A percentile compares a stretch with the other conserved stretches of the same genome.
These are phyloP conservation scores for Elaeis oleifera DNA, from an alignment of 202 grass and related monocot genomes.

Conservation along the genomic window DNA sequence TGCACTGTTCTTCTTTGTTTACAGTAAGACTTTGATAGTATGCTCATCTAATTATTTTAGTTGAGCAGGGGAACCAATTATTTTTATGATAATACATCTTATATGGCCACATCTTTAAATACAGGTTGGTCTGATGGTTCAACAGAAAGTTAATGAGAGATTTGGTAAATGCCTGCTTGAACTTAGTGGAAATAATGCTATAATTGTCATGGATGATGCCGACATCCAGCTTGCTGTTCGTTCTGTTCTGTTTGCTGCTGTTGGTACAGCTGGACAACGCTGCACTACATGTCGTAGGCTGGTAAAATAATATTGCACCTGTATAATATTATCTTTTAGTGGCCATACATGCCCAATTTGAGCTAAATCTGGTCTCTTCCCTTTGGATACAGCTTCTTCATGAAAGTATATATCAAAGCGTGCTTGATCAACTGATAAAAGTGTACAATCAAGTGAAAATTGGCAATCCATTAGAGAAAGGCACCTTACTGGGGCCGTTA, in stretches of 20 bases:
- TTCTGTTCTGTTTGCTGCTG: conserved; percentile 94
- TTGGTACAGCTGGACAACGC: conserved; percentile 91
- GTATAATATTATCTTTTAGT: not conserved
- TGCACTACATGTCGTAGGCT: conserved; percentile 98
- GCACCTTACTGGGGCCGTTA: conserved; percentile 75
- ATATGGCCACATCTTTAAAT: conserved; percentile 20
- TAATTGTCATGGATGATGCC: conserved; percentile 98
- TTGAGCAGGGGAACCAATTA: not conserved
- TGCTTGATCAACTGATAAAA: conserved; percentile 88
- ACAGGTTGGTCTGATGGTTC: conserved; percentile 84
- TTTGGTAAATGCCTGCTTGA: conserved; percentile 98
- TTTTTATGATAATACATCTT: conserved; percentile 5
- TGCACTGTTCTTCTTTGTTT: not conserved
- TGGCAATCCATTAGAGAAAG: conserved; percentile 85
- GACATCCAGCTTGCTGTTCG: conserved; percentile 94
- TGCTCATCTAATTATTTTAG: no score
- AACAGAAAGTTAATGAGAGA: conserved; percentile 67
- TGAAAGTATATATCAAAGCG: conserved; percentile 75
- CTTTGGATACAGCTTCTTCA: conserved; percentile 65
- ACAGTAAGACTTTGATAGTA: no score
- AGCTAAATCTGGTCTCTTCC: not conserved
- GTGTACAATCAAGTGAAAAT: conserved; percentile 97
- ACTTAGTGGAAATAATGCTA: conserved; percentile 98
- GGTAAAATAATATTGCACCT: conserved; percentile 29
- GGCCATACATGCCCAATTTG: not conserved